phyloP scores from a whole-genome alignment of 139 green algal genomes.

The Coelastrella sp. region DNA sequence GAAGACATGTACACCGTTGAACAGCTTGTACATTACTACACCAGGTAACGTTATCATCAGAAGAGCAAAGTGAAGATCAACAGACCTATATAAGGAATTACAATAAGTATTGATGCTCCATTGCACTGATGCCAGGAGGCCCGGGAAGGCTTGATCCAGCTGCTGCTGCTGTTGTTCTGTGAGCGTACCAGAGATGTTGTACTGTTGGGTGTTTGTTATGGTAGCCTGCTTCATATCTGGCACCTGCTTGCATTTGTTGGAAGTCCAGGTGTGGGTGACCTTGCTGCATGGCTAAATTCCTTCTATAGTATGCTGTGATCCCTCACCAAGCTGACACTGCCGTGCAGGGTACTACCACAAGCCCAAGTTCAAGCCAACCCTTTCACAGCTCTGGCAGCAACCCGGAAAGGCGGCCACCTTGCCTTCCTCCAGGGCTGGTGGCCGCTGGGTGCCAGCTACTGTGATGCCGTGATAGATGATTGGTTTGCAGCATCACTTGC shows the following conservation, averaged over 20 bases:
- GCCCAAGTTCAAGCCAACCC: slow-evolving; percentile 55
- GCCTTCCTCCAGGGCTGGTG: slow-evolving; percentile 57
- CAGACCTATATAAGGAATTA: too few relatives aligned
- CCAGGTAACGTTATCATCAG: too few relatives aligned
- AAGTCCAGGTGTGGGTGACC: slow-evolving; percentile 90
- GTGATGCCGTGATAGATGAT: slow-evolving; percentile 34
- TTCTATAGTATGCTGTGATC: too few relatives aligned
- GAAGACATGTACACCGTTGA: too few relatives aligned
- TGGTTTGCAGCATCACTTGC: slow-evolving; percentile 24
- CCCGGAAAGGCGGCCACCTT: slow-evolving; percentile 58
- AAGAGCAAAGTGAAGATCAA: too few relatives aligned
- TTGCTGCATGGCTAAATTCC: too few relatives aligned
- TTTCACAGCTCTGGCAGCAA: slow-evolving; percentile 56
- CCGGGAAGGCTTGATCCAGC: too few relatives aligned
- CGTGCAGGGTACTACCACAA: slow-evolving; percentile 51
- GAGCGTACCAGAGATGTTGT: slow-evolving; percentile 65
- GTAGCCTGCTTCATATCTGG: slow-evolving; percentile 77
- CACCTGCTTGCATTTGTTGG: slow-evolving; percentile 62
- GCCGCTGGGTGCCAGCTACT: slow-evolving; percentile 46
- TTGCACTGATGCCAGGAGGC: too few relatives aligned
- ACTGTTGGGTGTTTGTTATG: slow-evolving; percentile 51
- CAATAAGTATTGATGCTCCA: too few relatives aligned
- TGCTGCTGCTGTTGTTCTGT: neutral
- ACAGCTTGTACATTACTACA: too few relatives aligned
- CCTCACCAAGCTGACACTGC: too few relatives aligned